phyloP scores from a whole-genome alignment of 306 rosid genomes.

The Prunus davidiana region DNA sequence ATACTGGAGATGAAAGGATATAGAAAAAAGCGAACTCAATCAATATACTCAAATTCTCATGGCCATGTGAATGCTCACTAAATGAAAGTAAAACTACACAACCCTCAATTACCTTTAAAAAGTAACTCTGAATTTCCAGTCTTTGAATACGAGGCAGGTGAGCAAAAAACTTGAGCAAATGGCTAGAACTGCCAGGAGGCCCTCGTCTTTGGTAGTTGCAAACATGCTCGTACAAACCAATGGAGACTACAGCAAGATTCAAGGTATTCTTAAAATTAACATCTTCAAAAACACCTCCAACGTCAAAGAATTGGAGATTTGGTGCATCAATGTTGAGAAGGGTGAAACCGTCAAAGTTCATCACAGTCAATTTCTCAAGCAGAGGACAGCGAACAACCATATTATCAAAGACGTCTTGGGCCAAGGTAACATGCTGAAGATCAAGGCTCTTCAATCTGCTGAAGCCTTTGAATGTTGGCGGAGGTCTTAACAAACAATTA shows the following conservation, averaged over 20 bases:
- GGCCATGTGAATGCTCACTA: neutral
- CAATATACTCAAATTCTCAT: neutral
- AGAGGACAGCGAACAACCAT: conserved; percentile 49
- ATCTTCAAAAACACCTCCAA: conserved; percentile 56
- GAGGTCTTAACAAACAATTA: conserved; percentile 56
- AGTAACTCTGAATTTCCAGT: conserved; percentile 53
- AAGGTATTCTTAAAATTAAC: conserved; percentile 46
- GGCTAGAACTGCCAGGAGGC: conserved; percentile 30
- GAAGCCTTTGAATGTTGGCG: conserved; percentile 49
- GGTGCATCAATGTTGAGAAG: conserved; percentile 51
- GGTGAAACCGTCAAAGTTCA: conserved; percentile 56
- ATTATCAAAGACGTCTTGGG: conserved; percentile 49
- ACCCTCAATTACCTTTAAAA: conserved; percentile 43
- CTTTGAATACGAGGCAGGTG: conserved; percentile 42
- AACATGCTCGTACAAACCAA: conserved; percentile 38
- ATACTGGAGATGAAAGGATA: conserved; percentile 37
- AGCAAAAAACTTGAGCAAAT: conserved; percentile 45
- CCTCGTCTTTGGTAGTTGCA: conserved; percentile 23
- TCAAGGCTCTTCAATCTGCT: conserved; percentile 61
- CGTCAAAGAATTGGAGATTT: conserved; percentile 49
- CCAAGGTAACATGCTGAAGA: conserved; percentile 60
- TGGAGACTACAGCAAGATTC: conserved; percentile 48
- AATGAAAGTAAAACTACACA: neutral
- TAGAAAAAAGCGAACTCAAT: neutral
- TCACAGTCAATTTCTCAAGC: conserved; percentile 53